Conservation (phyloP, 2,329 filamentous ascomycete species). For the Aspergillus proliferans region DNA sequence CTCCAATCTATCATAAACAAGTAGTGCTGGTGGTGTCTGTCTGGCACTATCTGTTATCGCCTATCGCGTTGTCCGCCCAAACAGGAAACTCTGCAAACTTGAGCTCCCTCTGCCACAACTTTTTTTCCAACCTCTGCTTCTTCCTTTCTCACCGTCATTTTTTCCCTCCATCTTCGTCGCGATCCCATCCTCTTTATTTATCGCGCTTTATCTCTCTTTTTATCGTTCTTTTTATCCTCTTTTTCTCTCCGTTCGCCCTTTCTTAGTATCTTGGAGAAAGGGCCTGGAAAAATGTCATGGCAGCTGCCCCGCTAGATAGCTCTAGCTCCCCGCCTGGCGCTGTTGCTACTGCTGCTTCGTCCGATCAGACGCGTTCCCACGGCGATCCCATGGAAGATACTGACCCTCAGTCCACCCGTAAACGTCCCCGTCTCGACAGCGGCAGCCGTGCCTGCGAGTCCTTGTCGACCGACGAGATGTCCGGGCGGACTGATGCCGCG, state of each 20-base stretch:
- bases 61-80: background rate
- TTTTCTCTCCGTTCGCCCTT: background rate
- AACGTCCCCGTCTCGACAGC: conserved; percentile 44
- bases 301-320: conserved; percentile 41
- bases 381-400: conserved; percentile 37
- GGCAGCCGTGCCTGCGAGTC: conserved; percentile 31
- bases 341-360: conserved; percentile 22
- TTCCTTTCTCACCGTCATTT: background rate
- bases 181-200: conserved; percentile 11
- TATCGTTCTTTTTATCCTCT: conserved; percentile 2
- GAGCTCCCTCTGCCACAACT: background rate
- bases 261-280: conserved; percentile 7
- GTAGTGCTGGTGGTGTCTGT: background rate
- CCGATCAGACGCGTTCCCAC: conserved; percentile 23
- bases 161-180: conserved; percentile 7
- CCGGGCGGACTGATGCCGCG: conserved; percentile 16
- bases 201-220: background rate
- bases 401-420: conserved; percentile 34
- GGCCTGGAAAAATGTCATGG: conserved; percentile 37
- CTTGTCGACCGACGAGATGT: conserved; percentile 25
- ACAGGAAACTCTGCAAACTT: background rate
- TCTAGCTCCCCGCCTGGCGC: conserved; percentile 36
- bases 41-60: background rate
- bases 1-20: background rate
- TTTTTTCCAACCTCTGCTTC: background rate